Conservation (phyloP, 2,329 filamentous ascomycete species). For the Podosphaera fusca region DNA sequence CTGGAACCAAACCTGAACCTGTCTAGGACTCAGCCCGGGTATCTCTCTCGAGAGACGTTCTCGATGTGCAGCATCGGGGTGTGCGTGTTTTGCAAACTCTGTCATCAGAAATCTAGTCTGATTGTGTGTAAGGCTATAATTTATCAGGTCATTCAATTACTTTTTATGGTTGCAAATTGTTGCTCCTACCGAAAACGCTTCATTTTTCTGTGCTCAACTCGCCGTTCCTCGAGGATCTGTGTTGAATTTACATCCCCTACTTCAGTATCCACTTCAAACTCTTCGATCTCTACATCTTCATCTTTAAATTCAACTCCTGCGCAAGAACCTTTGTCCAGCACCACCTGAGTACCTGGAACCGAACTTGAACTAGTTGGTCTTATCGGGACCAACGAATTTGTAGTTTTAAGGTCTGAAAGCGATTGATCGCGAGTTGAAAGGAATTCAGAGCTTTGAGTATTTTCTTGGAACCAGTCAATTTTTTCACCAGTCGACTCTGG, state of each 20-base stretch:
- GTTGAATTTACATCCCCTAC: conserved; percentile 21
- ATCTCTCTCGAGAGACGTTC: conserved; percentile 77
- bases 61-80: conserved; percentile 76
- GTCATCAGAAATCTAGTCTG: conserved; percentile 97
- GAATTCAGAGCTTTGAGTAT: conserved; percentile 7
- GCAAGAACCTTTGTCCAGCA: conserved; percentile 25
- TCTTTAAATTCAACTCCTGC: conserved; percentile 12
- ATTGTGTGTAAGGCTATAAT: conserved; percentile 61
- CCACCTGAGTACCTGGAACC: conserved; percentile 17
- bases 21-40: conserved; percentile 69
- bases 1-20: conserved; percentile 97
- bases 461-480: conserved; percentile 14
- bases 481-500: conserved; percentile 10
- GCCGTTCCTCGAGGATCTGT: conserved; percentile 32
- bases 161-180: not conserved
- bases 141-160: conserved; percentile 16
- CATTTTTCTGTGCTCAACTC: conserved; percentile 39
- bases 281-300: conserved; percentile 28
- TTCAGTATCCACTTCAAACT: conserved; percentile 28
- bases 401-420: conserved; percentile 19
- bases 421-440: conserved; percentile 20
- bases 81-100: conserved; percentile 84
- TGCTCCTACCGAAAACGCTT: conserved; percentile 50
- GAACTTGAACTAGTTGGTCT: conserved; percentile 21
- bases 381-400: conserved; percentile 17